Evolutionary conservation across 306 rosid species (phyloP), one percentile per base, ranked within the genome.

Genomic region (Lupinus albus): DNA sequence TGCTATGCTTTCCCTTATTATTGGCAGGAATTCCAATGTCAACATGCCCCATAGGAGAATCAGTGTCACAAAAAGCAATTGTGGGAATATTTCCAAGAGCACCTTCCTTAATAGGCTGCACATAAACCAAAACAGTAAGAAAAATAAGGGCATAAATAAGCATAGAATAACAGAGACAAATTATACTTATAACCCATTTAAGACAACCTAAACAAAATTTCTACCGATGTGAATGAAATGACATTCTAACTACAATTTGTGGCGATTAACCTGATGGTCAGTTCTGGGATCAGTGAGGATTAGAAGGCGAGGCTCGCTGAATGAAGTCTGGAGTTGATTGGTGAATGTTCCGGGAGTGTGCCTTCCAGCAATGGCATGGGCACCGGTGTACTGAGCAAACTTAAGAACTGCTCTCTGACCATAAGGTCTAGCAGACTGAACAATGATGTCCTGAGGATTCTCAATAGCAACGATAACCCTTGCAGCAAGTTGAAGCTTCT

Each of bases 1-100:
- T 89, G 76, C 92, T 87, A 48, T 92, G 96, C 25, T 89, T 92
- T 25, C 98, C 98, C 82, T 92, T 92, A 74, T 89, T 92, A 52
- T 89, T 92, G 41, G 98, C 95, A n/a, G 96, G 96, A 64, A 92
- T 92, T 8, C 95, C 96, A 73, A 92, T 92, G 59, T 89, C 98
- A 35, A 92, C 98, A 63, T 87, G 82, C 1, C 82, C 13, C 96
- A 92, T 92, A 1, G 95, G 91, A 0, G 96, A 89, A 73, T 89
- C 98, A 3, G 98, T 89, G 41, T 92, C 98, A 8, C 96, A 92
- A 21, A 92, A 92, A 25, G 98, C 96, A 49, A 89, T 92, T 0
- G 98, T 89, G 0, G 96, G 98, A 21, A 89, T 92, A 15, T 92
- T 92, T 18, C 98, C 98, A 11, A 92, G 95, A 5, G 95, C 91